phyloP scores from a whole-genome alignment of 2,329 filamentous ascomycete species.

The Sarocladium strictum region DNA sequence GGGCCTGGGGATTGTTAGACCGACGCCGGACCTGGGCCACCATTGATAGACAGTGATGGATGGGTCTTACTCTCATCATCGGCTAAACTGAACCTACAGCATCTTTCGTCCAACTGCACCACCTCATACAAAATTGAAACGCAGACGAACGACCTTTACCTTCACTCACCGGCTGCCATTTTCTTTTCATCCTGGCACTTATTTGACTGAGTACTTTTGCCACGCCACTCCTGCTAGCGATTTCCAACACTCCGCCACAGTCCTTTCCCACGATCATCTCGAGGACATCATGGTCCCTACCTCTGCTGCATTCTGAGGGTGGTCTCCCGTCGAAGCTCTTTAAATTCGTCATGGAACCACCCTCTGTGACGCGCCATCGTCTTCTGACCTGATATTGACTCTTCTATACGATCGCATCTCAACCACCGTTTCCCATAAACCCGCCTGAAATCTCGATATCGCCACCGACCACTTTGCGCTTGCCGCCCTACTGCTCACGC shows the following conservation, averaged over 20 bases:
- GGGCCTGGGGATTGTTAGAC: too few species aligned
- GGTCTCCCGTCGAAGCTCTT: constrained; percentile 30
- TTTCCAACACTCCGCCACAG: not conserved
- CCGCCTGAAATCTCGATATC: constrained; percentile 9
- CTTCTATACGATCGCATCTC: not conserved
- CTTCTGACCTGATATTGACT: not conserved
- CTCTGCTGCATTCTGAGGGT: constrained; percentile 48
- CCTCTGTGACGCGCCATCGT: constrained; percentile 35
- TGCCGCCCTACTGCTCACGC: not conserved
- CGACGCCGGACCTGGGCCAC: not conserved
- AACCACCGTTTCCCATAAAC: not conserved
- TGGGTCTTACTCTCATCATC: not conserved
- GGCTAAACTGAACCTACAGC: not conserved
- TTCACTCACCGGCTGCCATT: not conserved
- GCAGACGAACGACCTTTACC: constrained; percentile 1
- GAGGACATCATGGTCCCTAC: constrained; percentile 21
- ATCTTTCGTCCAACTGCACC: not conserved
- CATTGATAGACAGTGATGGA: not conserved
- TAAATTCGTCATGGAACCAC: constrained; percentile 50
- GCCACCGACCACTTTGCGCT: not conserved
- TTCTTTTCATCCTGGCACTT: not conserved
- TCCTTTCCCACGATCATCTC: not conserved
- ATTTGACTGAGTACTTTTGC: too few species aligned
- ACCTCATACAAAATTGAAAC: not conserved
- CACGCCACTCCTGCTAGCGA: not conserved